Base-by-base conservation (phyloP, 768 basidiomycete genomes). In the Hygrocybe coccinea region DNA sequence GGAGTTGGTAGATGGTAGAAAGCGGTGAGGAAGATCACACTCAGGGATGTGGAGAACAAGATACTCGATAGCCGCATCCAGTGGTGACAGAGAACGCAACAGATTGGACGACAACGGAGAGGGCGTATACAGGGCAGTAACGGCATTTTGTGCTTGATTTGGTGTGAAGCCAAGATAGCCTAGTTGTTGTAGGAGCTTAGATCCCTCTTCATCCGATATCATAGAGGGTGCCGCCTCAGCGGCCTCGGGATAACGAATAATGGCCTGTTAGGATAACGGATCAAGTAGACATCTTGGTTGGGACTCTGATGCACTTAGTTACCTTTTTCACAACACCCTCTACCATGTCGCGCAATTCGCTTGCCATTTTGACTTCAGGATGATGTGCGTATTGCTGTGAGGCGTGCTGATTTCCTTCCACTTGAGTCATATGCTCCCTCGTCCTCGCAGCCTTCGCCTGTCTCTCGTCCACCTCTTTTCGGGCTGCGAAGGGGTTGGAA, bases 311-410 rank as follows among this genome's bases (percentile, higher is more conserved):
- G 29, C 3, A 8, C 29, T 29, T 29, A 29, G 29, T 29, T 43
- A 86, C 90, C 81, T 85, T 82, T 67, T 89, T 87, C 34, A 97
- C 83, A 0, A 85, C 81, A 19, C 80, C 79, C 70, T 97, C 94
- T 2, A 95, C 90, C 45, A 84, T 69, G 54, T 91, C 90, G 33
- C 95, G 79, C 46, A 95, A 74, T 15, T 71, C 71, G 8, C 77
- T 75, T 1, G 89, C 85, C 92, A 97, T 94, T 65, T 80, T 86
- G 19, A 94, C 91, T 65, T 95, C 94, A 9, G 83, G 84, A 12
- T 72, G 76, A 52, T 76, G 71, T 11, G 71, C 67, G 52, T 79
- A 81, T 59, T 78, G 76, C 1, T 63, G 62, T 1, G 74, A 70
- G 14, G 61, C 59, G 1, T 60, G 52, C 36, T 53, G 59, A 22